Conservation (phyloP, 2,329 filamentous ascomycete species). For the Parascedosporium putredinis region DNA sequence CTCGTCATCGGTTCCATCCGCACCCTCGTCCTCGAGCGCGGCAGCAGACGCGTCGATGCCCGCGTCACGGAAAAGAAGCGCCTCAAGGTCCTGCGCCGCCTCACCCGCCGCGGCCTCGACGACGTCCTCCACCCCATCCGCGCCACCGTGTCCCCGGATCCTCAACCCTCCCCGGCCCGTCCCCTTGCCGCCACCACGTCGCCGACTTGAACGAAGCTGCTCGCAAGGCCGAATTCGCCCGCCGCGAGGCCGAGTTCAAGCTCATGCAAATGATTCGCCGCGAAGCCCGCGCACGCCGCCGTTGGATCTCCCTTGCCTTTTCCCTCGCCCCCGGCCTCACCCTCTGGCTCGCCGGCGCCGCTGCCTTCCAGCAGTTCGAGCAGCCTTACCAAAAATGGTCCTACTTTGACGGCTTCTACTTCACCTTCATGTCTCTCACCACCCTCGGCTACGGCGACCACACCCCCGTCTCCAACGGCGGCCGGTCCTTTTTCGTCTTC, state of each 20-base stretch:
- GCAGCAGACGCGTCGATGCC: constrained; percentile 40
- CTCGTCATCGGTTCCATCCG: constrained; percentile 73
- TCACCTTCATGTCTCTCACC: constrained; percentile 70
- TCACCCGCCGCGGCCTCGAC: constrained; percentile 34
- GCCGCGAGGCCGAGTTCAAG: constrained; percentile 61
- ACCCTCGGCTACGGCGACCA: constrained; percentile 84
- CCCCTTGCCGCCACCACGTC: constrained; percentile 8
- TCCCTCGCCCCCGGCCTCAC: constrained; percentile 59
- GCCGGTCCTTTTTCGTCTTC: constrained; percentile 82
- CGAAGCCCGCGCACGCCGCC: constrained; percentile 51
- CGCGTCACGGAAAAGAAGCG: constrained; percentile 52
- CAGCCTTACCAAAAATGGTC: constrained; percentile 46
- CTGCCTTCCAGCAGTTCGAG: constrained; percentile 55
- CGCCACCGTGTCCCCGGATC: constrained; percentile 10
- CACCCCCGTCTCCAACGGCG: constrained; percentile 65
- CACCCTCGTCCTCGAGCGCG: constrained; percentile 50
- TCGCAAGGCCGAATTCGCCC: constrained; percentile 35
- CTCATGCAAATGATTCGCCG: constrained; percentile 74
- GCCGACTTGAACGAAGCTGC: constrained; percentile 2
- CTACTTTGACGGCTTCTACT: constrained; percentile 79
- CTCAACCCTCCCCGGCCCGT: not conserved
- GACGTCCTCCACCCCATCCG: constrained; percentile 39
- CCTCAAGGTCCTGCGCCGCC: constrained; percentile 31
- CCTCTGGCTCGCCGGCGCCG: constrained; percentile 72
- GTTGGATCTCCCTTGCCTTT: constrained; percentile 62